Evolutionary conservation across 2,329 filamentous ascomycete species (phyloP).

Genomic region (Exophiala lecanii-corni): DNA sequence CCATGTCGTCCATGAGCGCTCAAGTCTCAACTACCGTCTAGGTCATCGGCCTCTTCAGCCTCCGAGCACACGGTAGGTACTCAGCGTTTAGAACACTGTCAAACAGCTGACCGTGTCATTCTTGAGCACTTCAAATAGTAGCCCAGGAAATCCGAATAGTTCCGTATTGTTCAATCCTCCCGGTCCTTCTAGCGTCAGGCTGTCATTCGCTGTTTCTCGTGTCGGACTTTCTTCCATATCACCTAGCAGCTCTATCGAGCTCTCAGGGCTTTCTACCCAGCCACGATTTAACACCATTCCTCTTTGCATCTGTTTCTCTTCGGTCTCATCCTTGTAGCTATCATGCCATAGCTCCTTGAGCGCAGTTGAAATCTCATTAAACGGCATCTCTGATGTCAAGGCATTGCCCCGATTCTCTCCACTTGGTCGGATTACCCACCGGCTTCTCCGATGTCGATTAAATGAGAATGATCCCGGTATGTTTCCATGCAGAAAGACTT

Average conservation of each 20-base stretch:
- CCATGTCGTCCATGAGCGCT: too few species aligned
- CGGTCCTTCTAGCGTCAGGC: constrained; percentile 43
- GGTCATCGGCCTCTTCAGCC: too few species aligned
- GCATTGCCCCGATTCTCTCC: constrained; percentile 37
- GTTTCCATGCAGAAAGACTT: constrained; percentile 90
- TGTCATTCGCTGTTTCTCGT: constrained; percentile 24
- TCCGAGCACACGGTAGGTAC: too few species aligned
- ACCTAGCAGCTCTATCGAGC: constrained; percentile 78
- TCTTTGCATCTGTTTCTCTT: constrained; percentile 51
- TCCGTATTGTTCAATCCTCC: constrained; percentile 68
- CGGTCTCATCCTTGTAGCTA: constrained; percentile 54
- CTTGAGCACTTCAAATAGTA: constrained; percentile 93
- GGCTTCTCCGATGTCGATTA: constrained; percentile 83
- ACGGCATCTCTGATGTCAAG: constrained; percentile 72
- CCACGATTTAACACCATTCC: constrained; percentile 85
- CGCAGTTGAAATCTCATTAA: constrained; percentile 64
- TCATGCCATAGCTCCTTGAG: constrained; percentile 67
- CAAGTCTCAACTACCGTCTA: too few species aligned
- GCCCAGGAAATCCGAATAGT: constrained; percentile 85
- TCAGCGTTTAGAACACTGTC: constrained; percentile 53
- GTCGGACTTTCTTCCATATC: constrained; percentile 73
- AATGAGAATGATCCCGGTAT: constrained; percentile 95
- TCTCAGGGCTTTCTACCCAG: constrained; percentile 79
- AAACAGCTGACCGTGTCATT: constrained; percentile 85
- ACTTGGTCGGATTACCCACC: constrained; percentile 67